phyloP scores from a whole-genome alignment of 192 early-diverging fungal genomes.

The Funneliformis geosporum region DNA sequence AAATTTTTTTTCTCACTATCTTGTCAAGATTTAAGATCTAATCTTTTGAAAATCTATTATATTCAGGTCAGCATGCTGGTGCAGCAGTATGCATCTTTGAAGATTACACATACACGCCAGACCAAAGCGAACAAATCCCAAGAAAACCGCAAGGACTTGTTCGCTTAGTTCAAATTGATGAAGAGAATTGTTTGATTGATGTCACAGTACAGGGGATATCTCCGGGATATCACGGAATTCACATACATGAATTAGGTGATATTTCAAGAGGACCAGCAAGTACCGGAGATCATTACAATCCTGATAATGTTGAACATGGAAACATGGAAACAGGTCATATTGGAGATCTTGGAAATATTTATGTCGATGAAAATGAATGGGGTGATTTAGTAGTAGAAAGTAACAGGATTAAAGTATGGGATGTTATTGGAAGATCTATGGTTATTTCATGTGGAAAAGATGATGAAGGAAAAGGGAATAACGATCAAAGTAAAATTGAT shows the following conservation, averaged over 20 bases:
- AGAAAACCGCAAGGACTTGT: conserved; percentile 65
- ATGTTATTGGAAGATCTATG: conserved; percentile 87
- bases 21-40: neutral
- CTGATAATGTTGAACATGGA: conserved; percentile 50
- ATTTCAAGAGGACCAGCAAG: conserved; percentile 60
- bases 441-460: conserved; percentile 64
- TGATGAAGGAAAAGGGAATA: conserved; percentile 48
- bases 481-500: conserved; percentile 39
- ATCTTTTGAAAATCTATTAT: neutral
- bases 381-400: conserved; percentile 77
- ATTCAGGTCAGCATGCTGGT: conserved; percentile 58
- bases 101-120: conserved; percentile 42
- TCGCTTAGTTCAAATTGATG: conserved; percentile 77
- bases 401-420: conserved; percentile 78
- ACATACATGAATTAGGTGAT: conserved; percentile 82
- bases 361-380: conserved; percentile 68
- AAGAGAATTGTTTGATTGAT: conserved; percentile 75
- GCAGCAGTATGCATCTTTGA: conserved; percentile 94
- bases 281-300: conserved; percentile 59
- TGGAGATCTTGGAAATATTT: conserved; percentile 70
- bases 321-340: conserved; percentile 51
- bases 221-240: conserved; percentile 66
- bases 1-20: neutral
- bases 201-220: conserved; percentile 71
- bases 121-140: conserved; percentile 3